Evolutionary conservation across 495 filamentous ascomycete genomes (phyloP), one percentile per base, ranked within the genome.

Genomic region (Podospora conica): DNA sequence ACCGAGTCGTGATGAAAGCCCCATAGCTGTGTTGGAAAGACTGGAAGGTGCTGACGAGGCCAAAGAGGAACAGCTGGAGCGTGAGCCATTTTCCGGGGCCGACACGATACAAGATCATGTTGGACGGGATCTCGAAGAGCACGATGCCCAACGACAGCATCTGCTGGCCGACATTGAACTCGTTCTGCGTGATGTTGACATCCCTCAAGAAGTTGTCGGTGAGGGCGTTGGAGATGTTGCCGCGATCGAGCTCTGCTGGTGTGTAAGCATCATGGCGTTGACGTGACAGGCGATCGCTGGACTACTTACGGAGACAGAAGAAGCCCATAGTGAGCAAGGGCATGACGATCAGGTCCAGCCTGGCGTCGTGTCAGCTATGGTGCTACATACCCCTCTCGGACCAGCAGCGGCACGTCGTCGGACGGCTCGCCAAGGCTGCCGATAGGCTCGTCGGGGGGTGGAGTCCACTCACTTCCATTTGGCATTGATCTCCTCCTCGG

Each of bases 31-130:
- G 75, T 22, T 85, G 77, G 67, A 85, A 88, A 9, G 81, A 79
- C 72, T 88, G 86, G 64, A 86, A 86, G 8, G 84, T 85, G 2
- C 81, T 82, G 20, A 87, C 81, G 18, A 85, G 69, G 0, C 85
- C 86, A 40, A 83, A 87, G 18, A 82, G 82, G 57, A 88, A 78
- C 9, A 87, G 77, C 72, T 88, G 85, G 1, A 71, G 76, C 0
- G 82, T 81, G 9, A 88, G 71, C 86, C 86, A 88, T n/a, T 73
- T 74, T n/a, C 77, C 77, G 1, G 86, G 84, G 7, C 85, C 86
- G 61, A 87, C 72, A 1, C 80, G 79, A 65, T 87, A 83, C 20
- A 87, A 72, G 22, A 86, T 74, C 9, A 86, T 80, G 67, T 87
- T 87, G 27, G 80, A 83, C 0, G 85, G 84, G 29, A 88, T 86